These are phyloP conservation scores for Colletotrichum tamarilloi DNA, from an alignment of 2,329 filamentous ascomycete species.

Conservation along the genomic window DNA sequence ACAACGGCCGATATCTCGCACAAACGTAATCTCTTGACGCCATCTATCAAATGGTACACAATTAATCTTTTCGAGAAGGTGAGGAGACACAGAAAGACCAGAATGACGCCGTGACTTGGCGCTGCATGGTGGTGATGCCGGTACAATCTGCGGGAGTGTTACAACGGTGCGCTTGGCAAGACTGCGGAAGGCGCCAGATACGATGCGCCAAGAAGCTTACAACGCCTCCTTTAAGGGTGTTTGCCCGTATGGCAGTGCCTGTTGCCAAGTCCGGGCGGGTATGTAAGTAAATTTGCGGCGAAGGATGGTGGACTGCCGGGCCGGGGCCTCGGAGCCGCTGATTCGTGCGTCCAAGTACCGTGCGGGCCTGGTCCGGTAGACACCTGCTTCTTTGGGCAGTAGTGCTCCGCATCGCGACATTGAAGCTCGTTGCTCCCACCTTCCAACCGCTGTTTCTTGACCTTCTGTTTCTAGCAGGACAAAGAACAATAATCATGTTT, in stretches of 20 bases:
- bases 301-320: slow-evolving; percentile 31
- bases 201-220: background rate
- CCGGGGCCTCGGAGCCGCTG: slow-evolving; percentile 8
- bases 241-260: slow-evolving; percentile 11
- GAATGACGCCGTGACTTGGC: slow-evolving; percentile 27
- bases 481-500: background rate
- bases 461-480: slow-evolving; percentile 28
- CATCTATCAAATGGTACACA: slow-evolving; percentile 8
- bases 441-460: background rate
- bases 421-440: background rate
- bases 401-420: slow-evolving; percentile 28
- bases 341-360: slow-evolving; percentile 26
- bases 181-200: slow-evolving; percentile 12
- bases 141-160: slow-evolving; percentile 17
- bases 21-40: slow-evolving; percentile 30
- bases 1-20: slow-evolving; percentile 18
- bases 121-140: slow-evolving; percentile 2
- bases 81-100: background rate
- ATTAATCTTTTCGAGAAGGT: slow-evolving; percentile 26
- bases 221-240: background rate
- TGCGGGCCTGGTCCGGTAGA: slow-evolving; percentile 11
- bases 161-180: slow-evolving; percentile 27
- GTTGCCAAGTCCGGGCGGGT: slow-evolving; percentile 30
- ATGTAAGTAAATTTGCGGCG: slow-evolving; percentile 29
- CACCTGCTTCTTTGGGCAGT: slow-evolving; percentile 34